phyloP scores from a whole-genome alignment of 257 asterid genomes.

The Jacaranda copaia region DNA sequence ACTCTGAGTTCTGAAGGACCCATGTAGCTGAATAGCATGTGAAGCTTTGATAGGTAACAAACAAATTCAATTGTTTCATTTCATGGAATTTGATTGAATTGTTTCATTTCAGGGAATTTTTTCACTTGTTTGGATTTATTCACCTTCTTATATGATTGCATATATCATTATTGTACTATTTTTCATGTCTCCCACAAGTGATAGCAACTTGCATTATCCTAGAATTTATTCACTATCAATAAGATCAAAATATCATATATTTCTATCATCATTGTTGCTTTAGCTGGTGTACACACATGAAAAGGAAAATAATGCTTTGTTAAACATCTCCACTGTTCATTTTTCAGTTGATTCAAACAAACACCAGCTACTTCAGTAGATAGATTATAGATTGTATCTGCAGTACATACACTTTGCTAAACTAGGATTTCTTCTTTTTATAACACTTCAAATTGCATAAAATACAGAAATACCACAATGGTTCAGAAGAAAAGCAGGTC shows the following conservation, averaged over 20 bases:
- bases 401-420: conserved; percentile 10
- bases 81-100: not conserved
- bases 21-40: not conserved
- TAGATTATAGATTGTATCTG: not conserved
- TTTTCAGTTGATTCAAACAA: not conserved
- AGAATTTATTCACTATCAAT: conserved; percentile 16
- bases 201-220: conserved; percentile 16
- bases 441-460: conserved; percentile 8
- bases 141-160: conserved; percentile 14
- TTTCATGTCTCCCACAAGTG: conserved; percentile 21
- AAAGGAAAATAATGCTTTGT: not conserved
- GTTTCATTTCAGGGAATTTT: not conserved
- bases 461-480: conserved; percentile 1
- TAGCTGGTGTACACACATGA: not conserved
- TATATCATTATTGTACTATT: not conserved
- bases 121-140: conserved; percentile 7
- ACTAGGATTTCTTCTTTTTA: conserved; percentile 5
- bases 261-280: not conserved
- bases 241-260: not conserved
- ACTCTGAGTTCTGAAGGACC: not conserved
- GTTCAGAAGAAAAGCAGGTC: not conserved
- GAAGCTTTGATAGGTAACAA: not conserved
- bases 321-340: conserved; percentile 15
- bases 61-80: conserved; percentile 15
- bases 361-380: not conserved